Base-by-base conservation (phyloP, 2,329 filamentous ascomycete species). In the Pezicula radicicola region DNA sequence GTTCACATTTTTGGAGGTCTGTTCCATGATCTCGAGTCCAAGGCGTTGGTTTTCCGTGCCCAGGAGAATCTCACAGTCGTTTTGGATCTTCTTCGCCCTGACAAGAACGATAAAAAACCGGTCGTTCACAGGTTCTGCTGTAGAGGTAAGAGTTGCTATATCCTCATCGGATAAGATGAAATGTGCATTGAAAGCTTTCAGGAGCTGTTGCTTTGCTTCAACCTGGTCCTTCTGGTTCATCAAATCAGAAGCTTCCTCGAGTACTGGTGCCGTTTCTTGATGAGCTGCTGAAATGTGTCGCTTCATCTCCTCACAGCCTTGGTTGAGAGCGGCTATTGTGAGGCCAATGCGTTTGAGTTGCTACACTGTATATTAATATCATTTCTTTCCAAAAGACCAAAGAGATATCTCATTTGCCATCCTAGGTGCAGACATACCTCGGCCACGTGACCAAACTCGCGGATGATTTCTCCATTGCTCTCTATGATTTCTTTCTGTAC, bases 401-500 rank as follows among this genome's bases (percentile, higher is more conserved):
- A 10, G 9, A 21, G 39, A 44, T 8, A n/a, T 28, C 13, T 16
- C 28, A 33, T 21, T 21, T 21, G 21, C 21, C 21, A 21, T 21
- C 21, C 5, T 5, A 5, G 6, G 6, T 25, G 25, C 25, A 25
- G 25, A 56, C 55, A 30, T 70, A 93, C 89, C 79, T 95, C 89
- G 28, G 92, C 90, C 58, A 99, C 91, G 50, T 85, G 80, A 35
- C 91, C 90, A 71, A 97, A 97, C 66, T 96, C 91, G 49, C 83
- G 78, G 53, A 97, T 84, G 57, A 97, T 89, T 58, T 90, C 84
- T 46, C 89, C 91, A 81, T 97, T 97, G 71, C 88, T 91, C 58
- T 93, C 84, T 51, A 97, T 92, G 36, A 97, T 89, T 66, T 97
- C 92, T 68, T 88, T 93, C 67, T 97, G 91, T 1, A 96, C 78